Percentiles rank a stretch among this genome's conserved stretches.
phyloP scores from a whole-genome alignment of 78 protist species.

The Neovahlkampfia damariscottae region DNA sequence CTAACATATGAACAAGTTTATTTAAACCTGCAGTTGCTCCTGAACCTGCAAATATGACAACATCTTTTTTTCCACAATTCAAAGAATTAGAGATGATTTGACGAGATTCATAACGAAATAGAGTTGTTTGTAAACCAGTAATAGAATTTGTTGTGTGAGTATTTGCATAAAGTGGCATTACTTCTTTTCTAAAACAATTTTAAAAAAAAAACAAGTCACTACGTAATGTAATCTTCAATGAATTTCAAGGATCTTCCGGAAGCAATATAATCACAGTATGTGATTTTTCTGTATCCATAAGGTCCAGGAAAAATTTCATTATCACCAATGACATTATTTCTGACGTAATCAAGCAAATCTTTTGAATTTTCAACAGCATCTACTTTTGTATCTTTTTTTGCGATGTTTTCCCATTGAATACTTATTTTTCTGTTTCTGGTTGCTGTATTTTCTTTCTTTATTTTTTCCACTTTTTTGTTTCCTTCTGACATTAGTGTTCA shows the following conservation, averaged over 20 bases:
- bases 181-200: too few relatives aligned
- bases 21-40: conserved; percentile 60
- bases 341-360: background rate
- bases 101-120: conserved; percentile 57
- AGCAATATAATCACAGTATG: conserved; percentile 65
- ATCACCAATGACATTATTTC: conserved; percentile 3
- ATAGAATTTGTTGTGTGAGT: conserved; percentile 68
- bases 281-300: conserved; percentile 22
- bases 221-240: conserved; percentile 40
- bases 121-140: conserved; percentile 57
- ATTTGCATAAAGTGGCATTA: conserved; percentile 74
- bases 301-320: background rate
- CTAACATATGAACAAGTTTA: conserved; percentile 25
- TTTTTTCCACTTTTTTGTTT: too few relatives aligned
- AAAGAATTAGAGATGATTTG: conserved; percentile 15
- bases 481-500: too few relatives aligned
- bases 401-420: too few relatives aligned
- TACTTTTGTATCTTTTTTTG: too few relatives aligned
- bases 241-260: conserved; percentile 42
- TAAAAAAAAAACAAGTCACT: too few relatives aligned
- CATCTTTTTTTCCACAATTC: conserved; percentile 26
- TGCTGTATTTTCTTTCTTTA: too few relatives aligned
- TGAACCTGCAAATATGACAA: conserved; percentile 44
- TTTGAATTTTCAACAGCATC: too few relatives aligned
- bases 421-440: too few relatives aligned